These are phyloP conservation scores for Davidsoniella virescens DNA, from an alignment of 2,329 filamentous ascomycete species.

Conservation along the genomic window DNA sequence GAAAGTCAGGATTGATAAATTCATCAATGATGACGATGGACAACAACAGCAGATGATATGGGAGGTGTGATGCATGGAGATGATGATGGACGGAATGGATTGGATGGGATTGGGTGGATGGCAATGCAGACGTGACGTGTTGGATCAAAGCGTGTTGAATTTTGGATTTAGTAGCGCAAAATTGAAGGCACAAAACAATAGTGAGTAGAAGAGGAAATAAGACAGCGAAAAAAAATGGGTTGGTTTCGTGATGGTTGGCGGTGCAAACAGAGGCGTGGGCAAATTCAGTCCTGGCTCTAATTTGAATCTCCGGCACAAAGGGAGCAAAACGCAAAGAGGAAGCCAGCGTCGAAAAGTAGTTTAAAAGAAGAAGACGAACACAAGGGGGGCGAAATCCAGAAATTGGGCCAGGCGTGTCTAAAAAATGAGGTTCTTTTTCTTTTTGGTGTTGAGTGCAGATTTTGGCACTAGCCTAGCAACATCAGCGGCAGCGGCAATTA, in stretches of 20 bases:
- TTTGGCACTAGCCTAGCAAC: too few species aligned
- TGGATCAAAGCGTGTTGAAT: neutral
- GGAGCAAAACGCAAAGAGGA: conserved; percentile 8
- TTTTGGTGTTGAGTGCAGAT: too few species aligned
- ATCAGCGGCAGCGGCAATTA: too few species aligned
- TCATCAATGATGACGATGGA: neutral
- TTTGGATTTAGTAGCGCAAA: neutral
- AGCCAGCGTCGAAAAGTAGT: conserved; percentile 12
- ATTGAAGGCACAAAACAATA: neutral
- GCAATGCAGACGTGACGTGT: neutral
- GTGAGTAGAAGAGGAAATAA: neutral
- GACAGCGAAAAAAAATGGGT: conserved; percentile 10
- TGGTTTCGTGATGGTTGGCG: conserved; percentile 8
- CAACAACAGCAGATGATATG: neutral
- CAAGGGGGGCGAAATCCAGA: neutral
- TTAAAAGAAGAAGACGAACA: conserved; percentile 3
- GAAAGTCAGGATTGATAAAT: neutral
- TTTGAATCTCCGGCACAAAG: conserved; percentile 4
- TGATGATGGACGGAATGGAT: neutral
- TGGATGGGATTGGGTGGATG: neutral
- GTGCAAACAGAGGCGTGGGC: conserved; percentile 5
- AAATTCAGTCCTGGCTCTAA: neutral
- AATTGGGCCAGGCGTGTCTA: too few species aligned
- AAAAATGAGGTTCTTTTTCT: too few species aligned
- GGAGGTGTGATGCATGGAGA: neutral